Evolutionary conservation across 2,329 filamentous ascomycete genomes (phyloP), one percentile per base, ranked within the genome.

Genomic region (Immersiporthe knoxdaviesiana): DNA sequence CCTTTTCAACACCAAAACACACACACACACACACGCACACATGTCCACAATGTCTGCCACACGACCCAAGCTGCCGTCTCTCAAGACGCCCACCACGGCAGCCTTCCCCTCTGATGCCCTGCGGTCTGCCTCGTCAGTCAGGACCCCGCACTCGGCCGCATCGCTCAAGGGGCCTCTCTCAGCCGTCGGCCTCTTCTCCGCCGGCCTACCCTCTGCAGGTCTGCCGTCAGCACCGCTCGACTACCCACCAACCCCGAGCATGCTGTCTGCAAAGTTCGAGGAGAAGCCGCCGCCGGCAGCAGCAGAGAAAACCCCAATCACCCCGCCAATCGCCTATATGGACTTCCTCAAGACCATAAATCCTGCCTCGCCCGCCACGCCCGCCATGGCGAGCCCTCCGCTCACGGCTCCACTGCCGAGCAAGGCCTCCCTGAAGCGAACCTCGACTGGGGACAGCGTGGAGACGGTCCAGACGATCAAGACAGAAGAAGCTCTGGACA

Each of bases 281-380:
- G 85, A 91, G 68, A 87, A 90, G 70, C 80, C 37, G 37, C 7
- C 84, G 69, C 80, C 37, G 37, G 2, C 84, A 59, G 2, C 84
- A 59, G 41, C 61, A 16, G 80, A 89, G 69, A 91, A 90, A 81
- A 97, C 94, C 5, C 94, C 94, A 63, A 97, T 98, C 79, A 97
- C 92, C 65, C 95, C 95, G 65, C 95, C 95, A 3, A 85, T 88
- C 30, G 94, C 95, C 69, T 98, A 98, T 78, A 91, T 93, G 74
- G 94, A 98, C 77, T 98, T 97, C 77, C 89, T 98, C 72, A 95
- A 94, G 81, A 90, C 90, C 70, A 89, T 97, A 81, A 91, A 91
- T 24, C 84, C 94, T 69, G 88, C 90, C 77, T 93, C 90, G 72
- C 92, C 92, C 11, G 81, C 92, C 11, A n/a, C 90, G 72, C 92